Base-by-base conservation (phyloP, 768 basidiomycete genomes). In the Boletus subparvulus region DNA sequence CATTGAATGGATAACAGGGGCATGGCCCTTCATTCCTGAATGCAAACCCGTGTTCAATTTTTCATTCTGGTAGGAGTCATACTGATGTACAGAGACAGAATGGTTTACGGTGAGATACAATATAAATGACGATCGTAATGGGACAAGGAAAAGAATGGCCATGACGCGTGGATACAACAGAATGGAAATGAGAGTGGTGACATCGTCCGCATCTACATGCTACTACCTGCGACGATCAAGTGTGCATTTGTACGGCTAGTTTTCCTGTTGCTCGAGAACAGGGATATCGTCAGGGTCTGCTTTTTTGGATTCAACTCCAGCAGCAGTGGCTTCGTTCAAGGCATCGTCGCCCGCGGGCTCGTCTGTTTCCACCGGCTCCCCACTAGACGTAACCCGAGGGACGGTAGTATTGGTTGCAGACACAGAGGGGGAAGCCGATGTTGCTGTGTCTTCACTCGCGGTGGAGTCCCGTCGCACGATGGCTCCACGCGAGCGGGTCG, bases 401-500 rank as follows among this genome's bases (percentile, higher is more conserved):
- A 35, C 41, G 3, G 21, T 48, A 13, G 50, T 46, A 19, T 66
- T 67, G 16, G 49, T 66, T 5, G 67, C 71, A 32, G 74, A 68
- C 42, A 69, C 65, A 3, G 75, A 74, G 4, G 61, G 67, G 4
- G 75, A 72, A 14, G 62, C 64, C 6, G 76, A 75, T 12, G 74
- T 73, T 30, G 55, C 61, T 7, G 78, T 75, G 1, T 78, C 77
- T 55, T 80, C 82, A 57, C 83, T 85, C 17, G 77, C 75, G 52
- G 76, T 81, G 3, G 84, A 86, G 55, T 78, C 78, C 46, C 80
- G 73, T 19, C 82, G 75, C 60, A 69, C 76, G 28, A 64, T 50
- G 21, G 61, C 68, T 51, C 69, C 77, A 59, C 76, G 75, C 16
- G 81, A 76, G 47, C 83, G 76, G 35, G 80, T 78, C 52, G 79